Base-by-base conservation (phyloP, 176 grass and related monocot species). In the Carex myosuroides region DNA sequence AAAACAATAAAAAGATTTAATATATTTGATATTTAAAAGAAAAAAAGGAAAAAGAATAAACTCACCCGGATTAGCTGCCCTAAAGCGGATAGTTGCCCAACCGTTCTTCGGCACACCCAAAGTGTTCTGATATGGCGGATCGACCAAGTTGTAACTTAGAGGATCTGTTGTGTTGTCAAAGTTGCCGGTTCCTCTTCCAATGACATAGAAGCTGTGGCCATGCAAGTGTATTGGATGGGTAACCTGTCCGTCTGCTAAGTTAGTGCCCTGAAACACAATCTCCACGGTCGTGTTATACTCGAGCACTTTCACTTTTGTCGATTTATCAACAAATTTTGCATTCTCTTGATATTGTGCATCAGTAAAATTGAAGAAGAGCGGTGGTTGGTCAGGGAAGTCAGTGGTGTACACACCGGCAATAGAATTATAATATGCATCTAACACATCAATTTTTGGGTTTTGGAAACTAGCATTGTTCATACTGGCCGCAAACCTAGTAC, bases 381-480 rank as follows among this genome's bases (percentile, higher is more conserved):
- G 89, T 12, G 89, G 89, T 0, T 1, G 14, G 3, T 57, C 16
- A 0, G 89, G 85, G 33, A 89, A 84, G 44, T 87, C 71, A 52
- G 85, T 63, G 3, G 79, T 82, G 60, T 86, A 91, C 0, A 62
- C 20, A 6, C 73, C 85, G 4, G 67, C 6, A 0, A 33, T 42
- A 1, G 24, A 71, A 57, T 64, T 37, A 4, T 91, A 90, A 80
- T 91, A 94, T n/a, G 54, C 60, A 20, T 91, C 84, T 0, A 94
- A 87, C 0, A 86, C 12, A 80, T 17, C 4, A 33, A 81, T 21
- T 3, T 32, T 13, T 1, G 87, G 52, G 17, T 56, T 53, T 26
- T 46, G 54, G 52, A 91, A 94, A 81, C 87, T 91, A 1, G 88
- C 79, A 29, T 94, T 94, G 87, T 94, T 94, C 70, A 89, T 74